Base-by-base conservation (phyloP, 1,284 basidiomycete genomes). In the Ganoderma resinaceum region DNA sequence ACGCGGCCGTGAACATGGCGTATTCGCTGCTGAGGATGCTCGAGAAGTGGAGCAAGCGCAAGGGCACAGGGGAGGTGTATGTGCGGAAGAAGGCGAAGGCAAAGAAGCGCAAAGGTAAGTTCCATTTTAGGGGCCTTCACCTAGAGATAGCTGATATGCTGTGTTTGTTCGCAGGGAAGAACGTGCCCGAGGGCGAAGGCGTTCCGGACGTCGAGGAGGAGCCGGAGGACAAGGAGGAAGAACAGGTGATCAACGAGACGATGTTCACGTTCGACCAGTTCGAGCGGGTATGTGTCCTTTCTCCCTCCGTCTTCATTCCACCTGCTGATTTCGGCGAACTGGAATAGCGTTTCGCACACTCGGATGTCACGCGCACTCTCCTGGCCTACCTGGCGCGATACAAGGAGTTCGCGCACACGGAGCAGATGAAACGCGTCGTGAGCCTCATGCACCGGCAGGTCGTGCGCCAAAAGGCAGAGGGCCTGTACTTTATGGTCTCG, bases 401-500 rank as follows among this genome's bases (percentile, higher is more conserved):
- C 83, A 89, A 88, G 75, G 92, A 95, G 63, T 95, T 96, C 79
- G 84, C 86, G 14, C 88, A 91, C 2, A 80, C 91, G 0, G 94
- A 97, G 72, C 87, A 92, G 76, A 91, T 98, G 88, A 94, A 92
- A 78, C 88, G 95, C 43, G 91, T 95, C 40, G 95, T 97, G 26
- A 89, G 87, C 70, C 82, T 98, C 69, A 86, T 98, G 75, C 94
- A 98, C 79, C 88, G 97, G 20, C 95, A 97, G 75, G 95, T 91
- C 40, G 89, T 98, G 71, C 92, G 89, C 75, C 90, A 92, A 11
- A 95, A 97, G 77, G 95, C 95, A 0, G 96, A 98, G 78, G 95
- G 92, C 0, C 81, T 98, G 16, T 98, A 95, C 81, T 98, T 96
- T 87, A 95, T 96, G 80, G 95, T 94, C 8, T 95, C 95, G 31